Evolutionary conservation across 106 monocot genomes (phyloP).

Genomic region (Dioscorea alata): DNA sequence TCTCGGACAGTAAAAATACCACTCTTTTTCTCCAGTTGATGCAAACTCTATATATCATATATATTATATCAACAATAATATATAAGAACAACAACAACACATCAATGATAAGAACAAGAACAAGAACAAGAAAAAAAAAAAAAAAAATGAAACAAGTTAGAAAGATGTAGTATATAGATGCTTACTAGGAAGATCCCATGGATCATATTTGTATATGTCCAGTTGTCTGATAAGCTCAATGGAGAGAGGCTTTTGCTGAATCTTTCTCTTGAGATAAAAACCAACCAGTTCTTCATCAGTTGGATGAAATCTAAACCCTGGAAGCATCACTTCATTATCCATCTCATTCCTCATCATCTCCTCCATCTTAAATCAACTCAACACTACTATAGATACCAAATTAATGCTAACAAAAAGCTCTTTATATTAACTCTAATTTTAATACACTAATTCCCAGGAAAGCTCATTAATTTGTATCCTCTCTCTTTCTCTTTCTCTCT

Average conservation of each 20-base stretch:
- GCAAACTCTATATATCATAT: slow-evolving; percentile 61
- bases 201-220: slow-evolving; percentile 89
- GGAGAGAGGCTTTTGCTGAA: slow-evolving; percentile 65
- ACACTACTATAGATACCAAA: background rate
- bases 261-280: slow-evolving; percentile 77
- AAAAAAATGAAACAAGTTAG: background rate
- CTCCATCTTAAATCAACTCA: slow-evolving; percentile 27
- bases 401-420: too few relatives aligned
- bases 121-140: background rate
- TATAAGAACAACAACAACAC: background rate
- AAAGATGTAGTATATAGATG: background rate
- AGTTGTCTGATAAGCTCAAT: slow-evolving; percentile 88
- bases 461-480: too few relatives aligned
- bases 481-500: too few relatives aligned
- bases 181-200: slow-evolving; percentile 93
- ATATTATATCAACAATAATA: background rate
- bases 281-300: slow-evolving; percentile 82
- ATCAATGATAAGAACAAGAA: background rate
- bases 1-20: slow-evolving; percentile 98
- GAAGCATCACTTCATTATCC: slow-evolving; percentile 72
- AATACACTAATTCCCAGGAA: too few relatives aligned
- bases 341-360: slow-evolving; percentile 34
- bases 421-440: too few relatives aligned
- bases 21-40: slow-evolving; percentile 86
- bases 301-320: slow-evolving; percentile 76